Base-by-base conservation (phyloP, 495 filamentous ascomycete genomes). In the Pseudomonodictys pantanalensis region DNA sequence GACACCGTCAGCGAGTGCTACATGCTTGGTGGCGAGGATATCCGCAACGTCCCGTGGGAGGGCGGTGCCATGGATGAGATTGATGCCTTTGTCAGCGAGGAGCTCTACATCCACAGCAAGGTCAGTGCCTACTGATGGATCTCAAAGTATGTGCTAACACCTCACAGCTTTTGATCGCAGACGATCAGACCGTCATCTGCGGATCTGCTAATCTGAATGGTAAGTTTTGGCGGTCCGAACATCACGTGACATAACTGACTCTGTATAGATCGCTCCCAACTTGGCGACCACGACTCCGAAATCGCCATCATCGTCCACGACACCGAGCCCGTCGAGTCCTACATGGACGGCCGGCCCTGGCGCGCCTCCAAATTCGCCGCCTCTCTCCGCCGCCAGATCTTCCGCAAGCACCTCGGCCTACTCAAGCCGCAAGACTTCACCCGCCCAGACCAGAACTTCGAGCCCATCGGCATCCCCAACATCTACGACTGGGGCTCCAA, bases 161-260 rank as follows among this genome's bases (percentile, higher is more conserved):
- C 12, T 30, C 33, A 39, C 54, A 83, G 78, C 81, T 96, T 32
- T 82, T 96, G 61, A 92, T 97, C 69, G 92, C 92, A 52, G 92
- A 97, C 68, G 92, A 97, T 73, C 81, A 83, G 5, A 75, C 90
- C 48, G 92, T 91, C 26, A 92, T 97, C 70, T 90, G 88, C 73
- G 92, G 92, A 46, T 92, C 88, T 0, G 92, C 92, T 30, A 97
- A 97, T 72, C 73, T 97, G 39, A 97, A 97, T 74, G 92, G n/a
- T n/a, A n/a, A n/a, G n/a, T n/a, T n/a, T n/a, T n/a, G n/a, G n/a
- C n/a, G n/a, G n/a, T n/a, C n/a, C n/a, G n/a, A n/a, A n/a, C n/a
- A n/a, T n/a, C n/a, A n/a, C n/a, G n/a, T n/a, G n/a, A n/a, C n/a
- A n/a, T n/a, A n/a, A n/a, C n/a, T n/a, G n/a, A n/a, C n/a, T n/a